Base-by-base conservation (phyloP, 1,284 basidiomycete species). In the Meira nashicola region DNA sequence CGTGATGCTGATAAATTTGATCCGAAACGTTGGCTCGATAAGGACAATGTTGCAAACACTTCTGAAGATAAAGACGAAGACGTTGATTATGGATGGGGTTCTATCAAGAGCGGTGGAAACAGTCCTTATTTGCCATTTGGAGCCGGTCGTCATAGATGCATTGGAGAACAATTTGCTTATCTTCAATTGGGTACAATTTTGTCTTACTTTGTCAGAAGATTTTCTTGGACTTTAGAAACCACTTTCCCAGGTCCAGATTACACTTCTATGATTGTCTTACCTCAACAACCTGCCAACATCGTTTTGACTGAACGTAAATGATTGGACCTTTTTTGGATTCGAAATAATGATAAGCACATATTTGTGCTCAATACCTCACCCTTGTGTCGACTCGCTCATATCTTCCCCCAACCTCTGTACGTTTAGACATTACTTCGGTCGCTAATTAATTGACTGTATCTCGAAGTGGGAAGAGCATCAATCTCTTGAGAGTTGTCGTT, bases 121-220 rank as follows among this genome's bases (percentile, higher is more conserved):
- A 71, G 66, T 14, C 79, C 80, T 28, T 96, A 96, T 78, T 88
- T 94, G 77, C 95, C 94, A 1, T 99, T 99, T 75, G 95, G 94
- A 59, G 93, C 94, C 48, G 94, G 74, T 15, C 51, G 76, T n/a
- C 92, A 96, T 81, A 83, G 92, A 59, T 96, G 93, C 79, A 94
- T 95, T 67, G 92, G 92, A 66, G 92, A 95, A 81, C 90, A 92
- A 85, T 98, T 97, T 75, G 95, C 95, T 14, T 94, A 96, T 79
- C 80, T 97, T 57, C 95, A 99, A 80, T 82, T 98, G 25, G 89
- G 91, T 47, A 87, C 87, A 6, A 84, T 98, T 76, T 81, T 98
- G 63, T 79, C 86, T 8, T 89, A 87, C 10, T 79, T 98, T 61
- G 81, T 97, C 41, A 86, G 93, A 57, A 81, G 84, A 60, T 82